Evolutionary conservation across 495 filamentous ascomycete species (phyloP), one percentile per base, ranked within the genome.

Genomic region (Lindgomyces ingoldianus): DNA sequence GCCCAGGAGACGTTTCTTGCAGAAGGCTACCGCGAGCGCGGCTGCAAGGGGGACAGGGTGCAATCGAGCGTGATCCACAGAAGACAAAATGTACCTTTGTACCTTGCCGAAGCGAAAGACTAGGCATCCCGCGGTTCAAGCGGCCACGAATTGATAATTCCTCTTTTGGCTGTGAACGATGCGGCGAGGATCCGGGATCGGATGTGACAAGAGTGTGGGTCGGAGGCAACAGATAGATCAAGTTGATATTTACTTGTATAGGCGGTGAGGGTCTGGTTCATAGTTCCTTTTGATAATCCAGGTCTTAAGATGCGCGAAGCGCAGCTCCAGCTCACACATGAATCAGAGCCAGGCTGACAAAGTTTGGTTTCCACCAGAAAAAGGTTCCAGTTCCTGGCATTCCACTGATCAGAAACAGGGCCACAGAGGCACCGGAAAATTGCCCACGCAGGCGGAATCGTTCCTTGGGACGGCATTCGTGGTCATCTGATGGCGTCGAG

Each of bases 71-170:
- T 64, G 66, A 69, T 69, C 60, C 66, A 60, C 66, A 64, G 14
- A 14, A 30, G 46, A 52, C 29, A 45, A 49, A 22, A 57, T 52
- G 60, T 65, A 57, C 44, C 61, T 62, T 47, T 62, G 67, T 70
- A 70, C 67, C 67, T 70, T 70, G 62, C 67, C 57, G 67, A 65
- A 70, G 67, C 67, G 67, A 70, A 65, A 19, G 41, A 44, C 64
- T 57, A 62, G 59, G 24, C 52, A 24, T 39, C 51, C 51, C 8
- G 29, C 51, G 21, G 51, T 42, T 57, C 27, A 19, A 36, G 36
- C 30, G 18, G 8, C 9, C 26, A 29, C 26, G 11, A 26, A 30
- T 19, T 19, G 12, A 54, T 26, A 18, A 30, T 18, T 18, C 10
- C 25, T 4, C n/a, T 1, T 30, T 14, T 22, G 26, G 47, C n/a